These are phyloP conservation scores for Monosporascus sp. DNA, from an alignment of 2,329 filamentous ascomycete species.

Conservation along the genomic window DNA sequence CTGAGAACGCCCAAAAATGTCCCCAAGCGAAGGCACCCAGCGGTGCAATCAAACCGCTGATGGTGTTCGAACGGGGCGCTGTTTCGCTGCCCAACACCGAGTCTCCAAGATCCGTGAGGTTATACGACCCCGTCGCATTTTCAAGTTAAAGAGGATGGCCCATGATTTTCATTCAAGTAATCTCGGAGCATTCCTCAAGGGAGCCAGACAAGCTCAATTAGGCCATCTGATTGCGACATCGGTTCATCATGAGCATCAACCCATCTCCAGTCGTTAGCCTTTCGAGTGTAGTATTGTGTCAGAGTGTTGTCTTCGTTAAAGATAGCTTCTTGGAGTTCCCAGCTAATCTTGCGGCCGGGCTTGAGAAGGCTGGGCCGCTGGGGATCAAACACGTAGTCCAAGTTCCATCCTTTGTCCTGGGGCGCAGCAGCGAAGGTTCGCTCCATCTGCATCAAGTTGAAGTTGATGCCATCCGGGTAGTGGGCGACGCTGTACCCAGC, in stretches of 20 bases:
- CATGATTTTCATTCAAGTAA: slow-evolving; percentile 14
- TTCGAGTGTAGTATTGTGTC: slow-evolving; percentile 49
- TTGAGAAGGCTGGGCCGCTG: slow-evolving; percentile 42
- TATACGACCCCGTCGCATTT: slow-evolving; percentile 1
- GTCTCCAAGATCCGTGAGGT: background rate
- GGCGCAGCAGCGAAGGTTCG: slow-evolving; percentile 46
- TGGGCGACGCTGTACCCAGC: slow-evolving; percentile 56
- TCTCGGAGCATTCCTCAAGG: slow-evolving; percentile 17
- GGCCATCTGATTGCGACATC: slow-evolving; percentile 50
- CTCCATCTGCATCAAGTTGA: slow-evolving; percentile 47
- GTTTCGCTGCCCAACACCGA: no score
- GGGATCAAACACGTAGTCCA: slow-evolving; percentile 48
- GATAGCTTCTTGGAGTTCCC: slow-evolving; percentile 48
- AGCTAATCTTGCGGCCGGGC: slow-evolving; percentile 47
- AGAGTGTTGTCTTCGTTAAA: slow-evolving; percentile 45
- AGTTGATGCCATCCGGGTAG: slow-evolving; percentile 48
- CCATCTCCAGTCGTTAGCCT: slow-evolving; percentile 50
- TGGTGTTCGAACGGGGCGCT: no score
- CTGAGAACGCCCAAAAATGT: no score
- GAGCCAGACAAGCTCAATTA: slow-evolving; percentile 55
- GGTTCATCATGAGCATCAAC: slow-evolving; percentile 37
- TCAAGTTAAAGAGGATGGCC: slow-evolving; percentile 11
- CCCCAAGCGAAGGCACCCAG: no score
- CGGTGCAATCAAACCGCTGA: no score
- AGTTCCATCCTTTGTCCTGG: slow-evolving; percentile 44